Evolutionary conservation across 2,329 filamentous ascomycete species (phyloP).

Genomic region (Cryphonectria nitschkei): DNA sequence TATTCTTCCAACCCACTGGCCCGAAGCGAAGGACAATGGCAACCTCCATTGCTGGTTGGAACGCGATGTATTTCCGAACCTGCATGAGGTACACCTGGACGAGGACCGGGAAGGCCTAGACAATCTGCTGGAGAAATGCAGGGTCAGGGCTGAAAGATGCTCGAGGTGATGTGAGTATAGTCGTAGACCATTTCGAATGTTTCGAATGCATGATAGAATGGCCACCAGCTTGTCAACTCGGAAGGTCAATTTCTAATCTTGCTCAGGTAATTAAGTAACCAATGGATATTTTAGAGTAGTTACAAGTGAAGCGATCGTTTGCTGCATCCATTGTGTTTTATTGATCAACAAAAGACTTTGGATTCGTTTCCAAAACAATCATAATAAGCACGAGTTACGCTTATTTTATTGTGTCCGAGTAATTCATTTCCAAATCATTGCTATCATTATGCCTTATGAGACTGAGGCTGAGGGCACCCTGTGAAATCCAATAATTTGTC

Average conservation of each 20-base stretch:
- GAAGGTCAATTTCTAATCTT: background rate
- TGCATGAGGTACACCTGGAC: slow-evolving; percentile 10
- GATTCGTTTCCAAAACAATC: too few relatives aligned
- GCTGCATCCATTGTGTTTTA: too few relatives aligned
- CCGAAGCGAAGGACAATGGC: background rate
- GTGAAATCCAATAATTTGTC: background rate
- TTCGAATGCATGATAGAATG: background rate
- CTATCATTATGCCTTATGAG: too few relatives aligned
- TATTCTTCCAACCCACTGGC: slow-evolving; percentile 12
- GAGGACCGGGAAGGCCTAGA: slow-evolving; percentile 14
- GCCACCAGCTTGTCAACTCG: background rate
- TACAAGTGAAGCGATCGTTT: too few relatives aligned
- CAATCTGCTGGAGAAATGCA: slow-evolving; percentile 5
- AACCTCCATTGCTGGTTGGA: background rate
- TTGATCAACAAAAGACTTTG: too few relatives aligned
- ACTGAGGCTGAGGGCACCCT: background rate
- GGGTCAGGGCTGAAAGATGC: background rate
- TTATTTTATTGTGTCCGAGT: too few relatives aligned
- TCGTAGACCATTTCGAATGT: background rate
- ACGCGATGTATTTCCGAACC: slow-evolving; percentile 3
- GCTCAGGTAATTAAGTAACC: background rate
- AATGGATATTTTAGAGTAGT: too few relatives aligned
- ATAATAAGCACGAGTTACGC: too few relatives aligned
- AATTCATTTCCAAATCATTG: too few relatives aligned
- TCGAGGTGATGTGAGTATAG: background rate